A percentile compares a stretch with the other conserved stretches of the same genome.
Conservation (phyloP, 768 basidiomycete species). For the Artomyces pyxidatus region DNA sequence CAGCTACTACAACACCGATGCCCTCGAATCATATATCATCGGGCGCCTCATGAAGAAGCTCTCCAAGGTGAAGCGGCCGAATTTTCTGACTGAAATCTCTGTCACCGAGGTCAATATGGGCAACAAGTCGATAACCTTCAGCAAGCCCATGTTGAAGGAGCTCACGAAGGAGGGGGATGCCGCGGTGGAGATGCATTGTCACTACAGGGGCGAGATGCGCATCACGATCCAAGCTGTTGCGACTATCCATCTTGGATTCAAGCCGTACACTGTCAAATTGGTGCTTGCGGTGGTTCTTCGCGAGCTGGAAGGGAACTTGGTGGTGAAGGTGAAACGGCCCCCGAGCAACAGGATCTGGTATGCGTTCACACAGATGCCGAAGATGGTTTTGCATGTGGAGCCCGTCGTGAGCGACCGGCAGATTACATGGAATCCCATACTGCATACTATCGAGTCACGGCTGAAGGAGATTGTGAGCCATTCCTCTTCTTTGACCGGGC, state of each 20-base stretch:
- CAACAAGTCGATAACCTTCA: constrained; percentile 73
- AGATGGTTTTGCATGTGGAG: constrained; percentile 83
- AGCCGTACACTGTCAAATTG: constrained; percentile 83
- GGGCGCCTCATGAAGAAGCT: constrained; percentile 88
- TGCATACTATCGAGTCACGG: constrained; percentile 82
- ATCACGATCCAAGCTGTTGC: constrained; percentile 88
- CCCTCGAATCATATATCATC: constrained; percentile 80
- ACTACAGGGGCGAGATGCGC: constrained; percentile 81
- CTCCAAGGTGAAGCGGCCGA: constrained; percentile 82
- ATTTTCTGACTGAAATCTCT: constrained; percentile 75
- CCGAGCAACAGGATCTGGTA: constrained; percentile 96
- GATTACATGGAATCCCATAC: constrained; percentile 90
- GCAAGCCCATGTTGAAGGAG: constrained; percentile 98
- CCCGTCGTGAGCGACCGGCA: constrained; percentile 93
- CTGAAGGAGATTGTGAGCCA: constrained; percentile 82
- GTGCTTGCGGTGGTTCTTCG: constrained; percentile 83
- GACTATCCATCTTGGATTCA: constrained; percentile 82
- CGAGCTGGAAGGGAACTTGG: constrained; percentile 84
- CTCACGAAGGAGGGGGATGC: constrained; percentile 92
- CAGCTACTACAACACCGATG: constrained; percentile 79
- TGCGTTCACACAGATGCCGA: constrained; percentile 83
- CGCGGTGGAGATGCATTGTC: constrained; percentile 75
- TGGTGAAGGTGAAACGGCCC: constrained; percentile 88
- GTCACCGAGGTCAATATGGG: constrained; percentile 90
- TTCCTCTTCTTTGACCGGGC: constrained; percentile 11